phyloP scores from a whole-genome alignment of 2,329 filamentous ascomycete species.

The Diaporthe velutina region DNA sequence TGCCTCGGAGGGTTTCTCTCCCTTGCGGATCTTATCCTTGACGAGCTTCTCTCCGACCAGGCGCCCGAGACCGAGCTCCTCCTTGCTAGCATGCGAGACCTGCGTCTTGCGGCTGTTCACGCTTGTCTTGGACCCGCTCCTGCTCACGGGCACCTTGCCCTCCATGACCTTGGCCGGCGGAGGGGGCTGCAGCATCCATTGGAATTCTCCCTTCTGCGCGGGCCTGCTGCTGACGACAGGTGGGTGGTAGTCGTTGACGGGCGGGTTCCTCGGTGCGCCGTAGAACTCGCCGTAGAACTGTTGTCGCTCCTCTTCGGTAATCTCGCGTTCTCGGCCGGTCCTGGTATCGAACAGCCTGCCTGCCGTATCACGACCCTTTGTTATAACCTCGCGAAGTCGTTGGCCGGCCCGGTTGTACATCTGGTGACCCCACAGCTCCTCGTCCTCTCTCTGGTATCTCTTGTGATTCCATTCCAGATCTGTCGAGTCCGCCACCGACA shows the following conservation, averaged over 20 bases:
- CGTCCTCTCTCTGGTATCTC: constrained; percentile 88
- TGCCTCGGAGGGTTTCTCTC: constrained; percentile 51
- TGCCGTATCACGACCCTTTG: constrained; percentile 69
- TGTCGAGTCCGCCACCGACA: constrained; percentile 52
- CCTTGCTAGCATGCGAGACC: constrained; percentile 46
- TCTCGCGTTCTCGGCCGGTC: constrained; percentile 65
- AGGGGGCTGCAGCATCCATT: constrained; percentile 94
- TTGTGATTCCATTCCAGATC: constrained; percentile 77
- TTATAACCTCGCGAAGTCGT: constrained; percentile 69
- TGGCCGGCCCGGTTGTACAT: constrained; percentile 63
- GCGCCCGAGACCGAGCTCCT: constrained; percentile 58
- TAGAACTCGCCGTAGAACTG: constrained; percentile 77
- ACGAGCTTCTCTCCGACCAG: constrained; percentile 59
- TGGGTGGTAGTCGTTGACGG: constrained; percentile 88
- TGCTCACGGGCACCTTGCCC: constrained; percentile 80
- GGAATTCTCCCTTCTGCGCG: constrained; percentile 76
- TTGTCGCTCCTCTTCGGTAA: constrained; percentile 63
- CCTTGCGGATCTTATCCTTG: constrained; percentile 60
- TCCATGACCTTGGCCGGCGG: constrained; percentile 93
- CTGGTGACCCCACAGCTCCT: constrained; percentile 84
- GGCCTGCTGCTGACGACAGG: constrained; percentile 85
- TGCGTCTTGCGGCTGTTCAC: constrained; percentile 61
- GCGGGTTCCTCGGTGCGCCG: constrained; percentile 72
- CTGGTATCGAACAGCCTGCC: constrained; percentile 65
- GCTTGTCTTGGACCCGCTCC: constrained; percentile 71